A percentile compares a stretch with the other conserved stretches of the same genome.
phyloP scores from a whole-genome alignment of 805 yeast species.

The Grigorovia yakushimaensis region DNA sequence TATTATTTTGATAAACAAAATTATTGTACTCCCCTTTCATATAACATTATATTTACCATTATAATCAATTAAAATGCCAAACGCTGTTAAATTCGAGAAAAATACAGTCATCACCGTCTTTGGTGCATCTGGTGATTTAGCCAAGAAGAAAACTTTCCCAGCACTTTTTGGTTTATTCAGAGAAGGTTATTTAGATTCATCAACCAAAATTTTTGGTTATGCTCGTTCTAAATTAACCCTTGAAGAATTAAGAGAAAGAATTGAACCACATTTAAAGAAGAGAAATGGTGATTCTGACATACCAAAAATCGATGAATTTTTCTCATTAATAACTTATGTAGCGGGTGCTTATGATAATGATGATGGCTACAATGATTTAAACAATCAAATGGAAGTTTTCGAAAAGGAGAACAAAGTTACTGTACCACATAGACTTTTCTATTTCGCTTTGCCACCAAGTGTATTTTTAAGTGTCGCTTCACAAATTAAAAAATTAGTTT shows the following conservation, averaged over 20 bases:
- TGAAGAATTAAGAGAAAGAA: constrained; percentile 59
- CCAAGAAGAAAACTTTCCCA: constrained; percentile 91
- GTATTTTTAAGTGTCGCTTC: constrained; percentile 74
- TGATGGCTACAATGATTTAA: constrained; percentile 59
- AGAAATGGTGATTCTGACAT: constrained; percentile 35
- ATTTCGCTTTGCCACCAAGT: constrained; percentile 91
- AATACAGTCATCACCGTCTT: constrained; percentile 70
- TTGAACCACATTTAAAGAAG: constrained; percentile 51
- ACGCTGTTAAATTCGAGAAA: constrained; percentile 40
- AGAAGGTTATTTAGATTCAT: constrained; percentile 64
- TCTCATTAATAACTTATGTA: constrained; percentile 55
- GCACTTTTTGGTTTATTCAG: constrained; percentile 68
- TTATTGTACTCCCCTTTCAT: too few relatives aligned
- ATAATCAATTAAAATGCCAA: not conserved
- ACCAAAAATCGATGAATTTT: constrained; percentile 50
- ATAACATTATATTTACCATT: too few relatives aligned
- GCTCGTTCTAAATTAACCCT: constrained; percentile 72
- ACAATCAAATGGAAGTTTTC: constrained; percentile 43
- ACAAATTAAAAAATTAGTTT: constrained; percentile 58
- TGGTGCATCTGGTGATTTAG: constrained; percentile 93
- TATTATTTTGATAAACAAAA: too few relatives aligned
- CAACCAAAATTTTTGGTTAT: constrained; percentile 76
- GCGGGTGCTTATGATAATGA: constrained; percentile 72
- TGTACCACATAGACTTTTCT: constrained; percentile 72
- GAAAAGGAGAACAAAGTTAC: constrained; percentile 40